Percentiles rank a stretch among this genome's conserved stretches.
These are phyloP conservation scores for Curvularia hawaiiensis DNA, from an alignment of 2,329 filamentous ascomycete species.

Conservation along the genomic window DNA sequence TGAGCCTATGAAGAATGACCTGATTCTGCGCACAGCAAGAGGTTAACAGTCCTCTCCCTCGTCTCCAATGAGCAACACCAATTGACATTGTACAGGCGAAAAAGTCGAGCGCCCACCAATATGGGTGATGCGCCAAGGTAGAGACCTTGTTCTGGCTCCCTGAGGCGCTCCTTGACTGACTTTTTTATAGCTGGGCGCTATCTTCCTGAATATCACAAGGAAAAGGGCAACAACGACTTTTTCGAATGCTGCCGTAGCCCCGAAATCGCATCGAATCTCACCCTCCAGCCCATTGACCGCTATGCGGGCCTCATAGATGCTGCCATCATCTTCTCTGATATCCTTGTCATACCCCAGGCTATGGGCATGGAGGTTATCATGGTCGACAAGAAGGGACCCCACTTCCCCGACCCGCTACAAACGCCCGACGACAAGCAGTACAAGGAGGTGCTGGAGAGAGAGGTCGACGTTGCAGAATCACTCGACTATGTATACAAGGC, in stretches of 20 bases:
- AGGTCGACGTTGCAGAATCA: constrained; percentile 84
- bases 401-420: constrained; percentile 85
- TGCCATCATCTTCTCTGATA: constrained; percentile 98
- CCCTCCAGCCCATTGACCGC: constrained; percentile 91
- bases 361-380: constrained; percentile 99
- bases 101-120: constrained; percentile 90
- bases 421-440: constrained; percentile 85
- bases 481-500: constrained; percentile 95
- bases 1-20: constrained; percentile 86
- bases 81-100: constrained; percentile 65
- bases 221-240: constrained; percentile 89
- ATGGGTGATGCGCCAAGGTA: constrained; percentile 99
- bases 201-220: constrained; percentile 96
- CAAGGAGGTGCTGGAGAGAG: constrained; percentile 71
- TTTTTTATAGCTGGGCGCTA: constrained; percentile 79
- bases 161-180: constrained; percentile 17
- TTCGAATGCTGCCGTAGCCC: constrained; percentile 96
- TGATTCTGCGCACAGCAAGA: constrained; percentile 86
- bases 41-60: constrained; percentile 60
- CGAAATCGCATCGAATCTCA: constrained; percentile 90
- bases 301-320: constrained; percentile 90
- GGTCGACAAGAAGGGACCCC: constrained; percentile 95
- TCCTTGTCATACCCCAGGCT: constrained; percentile 95
- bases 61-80: not conserved
- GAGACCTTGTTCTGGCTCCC: constrained; percentile 3